Base-by-base conservation (phyloP, 2,329 filamentous ascomycete species). In the Pyrenophora tritici-repentis region DNA sequence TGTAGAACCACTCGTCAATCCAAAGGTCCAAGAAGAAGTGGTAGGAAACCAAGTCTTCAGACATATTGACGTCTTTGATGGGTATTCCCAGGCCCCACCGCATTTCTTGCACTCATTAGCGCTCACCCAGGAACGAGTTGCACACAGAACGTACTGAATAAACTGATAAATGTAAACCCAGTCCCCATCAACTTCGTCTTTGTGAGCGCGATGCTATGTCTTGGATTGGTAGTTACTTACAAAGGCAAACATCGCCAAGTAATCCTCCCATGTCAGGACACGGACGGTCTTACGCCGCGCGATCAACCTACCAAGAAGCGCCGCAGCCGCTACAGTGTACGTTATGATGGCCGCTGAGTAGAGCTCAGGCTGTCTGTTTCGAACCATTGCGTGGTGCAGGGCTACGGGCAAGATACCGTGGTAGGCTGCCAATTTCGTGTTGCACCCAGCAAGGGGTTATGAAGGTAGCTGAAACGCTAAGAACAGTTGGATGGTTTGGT, bases 1-100 rank as follows among this genome's bases (percentile, higher is more conserved):
- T 66, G 40, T 63, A 66, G 20, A 64, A 17, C 61, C 59, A 66
- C 61, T 64, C 64, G 17, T 64, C 61, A 20, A 49, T 47, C 53
- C 55, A 65, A 2, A 63, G 61, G 18, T 64, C 61, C 4, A 56
- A 16, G 16, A 58, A 64, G 37, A 59, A 66, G 14, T 64, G 55
- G 20, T 53, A 53, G 1, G 47, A 24, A n/a, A 64, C 55, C 17
- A 55, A n/a, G 1, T 61, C 53, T 6, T 51, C 36, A 12, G 56
- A 36, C 10, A 61, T 38, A 13, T 58, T 22, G 40, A 63, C 56
- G 12, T 62, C 49, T 17, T 45, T 26, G 10, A 65, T 39, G 17
- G 42, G 53, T 10, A 53, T 52, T 3, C 62, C 62, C 8, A 65
- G 55, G 2, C 62, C 62, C 62, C 62, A 66, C 48, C 62, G 52